phyloP scores from a whole-genome alignment of 1,284 basidiomycete species.

The Ceratobasidium sp. region DNA sequence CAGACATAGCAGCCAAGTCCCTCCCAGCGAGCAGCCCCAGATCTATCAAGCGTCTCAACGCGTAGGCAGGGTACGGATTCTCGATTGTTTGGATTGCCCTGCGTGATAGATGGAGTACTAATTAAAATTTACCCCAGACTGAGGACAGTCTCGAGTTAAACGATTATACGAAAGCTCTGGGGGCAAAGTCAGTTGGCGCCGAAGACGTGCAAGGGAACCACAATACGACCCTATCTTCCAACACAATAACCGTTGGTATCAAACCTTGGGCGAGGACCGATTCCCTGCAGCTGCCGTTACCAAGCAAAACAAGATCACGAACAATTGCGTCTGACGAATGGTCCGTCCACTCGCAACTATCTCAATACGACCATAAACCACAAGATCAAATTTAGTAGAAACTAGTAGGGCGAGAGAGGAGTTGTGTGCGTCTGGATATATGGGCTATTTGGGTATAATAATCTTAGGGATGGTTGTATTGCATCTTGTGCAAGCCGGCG shows the following conservation, averaged over 20 bases:
- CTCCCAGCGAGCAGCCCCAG: neutral
- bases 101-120: too few relatives aligned
- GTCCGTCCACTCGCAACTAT: neutral
- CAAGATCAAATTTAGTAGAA: too few relatives aligned
- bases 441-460: too few relatives aligned
- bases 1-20: neutral
- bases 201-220: neutral
- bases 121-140: neutral
- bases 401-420: too few relatives aligned
- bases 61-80: neutral
- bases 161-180: neutral
- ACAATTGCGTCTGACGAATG: neutral
- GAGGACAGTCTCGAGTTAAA: conserved; percentile 19
- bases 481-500: too few relatives aligned
- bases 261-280: neutral
- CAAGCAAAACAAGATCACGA: neutral
- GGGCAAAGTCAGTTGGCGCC: neutral
- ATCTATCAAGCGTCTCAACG: neutral
- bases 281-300: neutral
- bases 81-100: neutral
- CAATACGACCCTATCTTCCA: neutral
- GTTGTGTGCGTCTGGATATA: too few relatives aligned
- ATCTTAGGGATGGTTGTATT: too few relatives aligned
- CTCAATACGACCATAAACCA: too few relatives aligned
- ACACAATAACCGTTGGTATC: neutral